Base-by-base conservation (phyloP, 345 rosid species). In the Diplotaxis tenuifolia region DNA sequence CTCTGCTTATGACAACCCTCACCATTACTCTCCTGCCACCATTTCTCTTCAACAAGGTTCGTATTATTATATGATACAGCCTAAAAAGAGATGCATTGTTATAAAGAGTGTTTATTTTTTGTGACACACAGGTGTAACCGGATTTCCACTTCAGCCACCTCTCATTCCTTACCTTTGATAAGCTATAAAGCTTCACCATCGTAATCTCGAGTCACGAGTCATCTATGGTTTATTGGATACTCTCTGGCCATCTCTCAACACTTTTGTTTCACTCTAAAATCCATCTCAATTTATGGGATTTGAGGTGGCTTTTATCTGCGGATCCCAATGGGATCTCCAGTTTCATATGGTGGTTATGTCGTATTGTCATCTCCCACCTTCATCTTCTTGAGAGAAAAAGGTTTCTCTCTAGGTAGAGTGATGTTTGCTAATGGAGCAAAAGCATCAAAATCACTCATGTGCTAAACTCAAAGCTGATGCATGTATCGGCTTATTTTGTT, bases 1-100 rank as follows among this genome's bases (percentile, higher is more conserved):
- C 19, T 52, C 73, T 68, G 62, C 73, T 69, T 75, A 69, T 75
- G 56, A 59, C 66, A 70, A 75, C 70, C 65, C 65, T 29, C 74
- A 68, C 28, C 79, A 75, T 55, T 70, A 76, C 66, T 56, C 79
- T 70, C 75, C 45, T 47, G 45, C 62, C 14, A 56, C 75, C 53
- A 64, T 76, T 3, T 47, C 79, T 64, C 52, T 76, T 36, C 79
- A 70, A 64, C 75, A 70, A 70, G 79, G 79, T 76, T 70, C 60
- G 53, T 67, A 22, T 14, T 58, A 7, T 58, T 8, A 54, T 54
- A 2, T 28, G 1, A 18, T 29, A 28, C 19, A 50, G 62, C 56
- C 19, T 2, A 60, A 34, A 52, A 10, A n/a, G 28, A 62, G 14
- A 21, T 61, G 8, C 77, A 65, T 55, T 64, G 18, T 12, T 4